A percentile compares a stretch with the other conserved stretches of the same genome.
Conservation (phyloP, 768 basidiomycete genomes). For the Kwoniella sp. region DNA sequence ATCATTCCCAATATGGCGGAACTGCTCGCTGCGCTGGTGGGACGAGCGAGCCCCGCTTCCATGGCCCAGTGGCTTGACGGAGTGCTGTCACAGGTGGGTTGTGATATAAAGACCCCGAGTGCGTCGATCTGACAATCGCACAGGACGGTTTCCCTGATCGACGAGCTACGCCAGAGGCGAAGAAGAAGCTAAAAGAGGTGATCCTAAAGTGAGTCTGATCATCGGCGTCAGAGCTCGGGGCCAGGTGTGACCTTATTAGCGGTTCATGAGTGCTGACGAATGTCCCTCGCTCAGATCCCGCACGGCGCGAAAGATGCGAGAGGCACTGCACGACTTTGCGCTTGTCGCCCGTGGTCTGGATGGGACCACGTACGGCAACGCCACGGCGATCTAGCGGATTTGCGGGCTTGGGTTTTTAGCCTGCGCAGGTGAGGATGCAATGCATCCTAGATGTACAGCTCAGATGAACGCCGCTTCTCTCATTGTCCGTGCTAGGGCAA, state of each 20-base stretch:
- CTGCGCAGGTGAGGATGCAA: background rate
- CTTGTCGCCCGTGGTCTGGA: constrained; percentile 78
- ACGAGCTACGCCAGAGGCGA: constrained; percentile 68
- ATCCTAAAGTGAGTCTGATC: constrained; percentile 41
- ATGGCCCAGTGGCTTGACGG: constrained; percentile 68
- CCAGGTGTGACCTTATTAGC: too few relatives aligned
- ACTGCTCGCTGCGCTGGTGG: constrained; percentile 64
- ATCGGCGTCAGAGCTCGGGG: too few relatives aligned
- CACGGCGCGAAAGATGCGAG: constrained; percentile 67
- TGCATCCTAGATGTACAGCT: background rate
- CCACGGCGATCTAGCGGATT: constrained; percentile 53
- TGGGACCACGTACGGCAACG: constrained; percentile 79
- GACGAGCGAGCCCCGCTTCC: constrained; percentile 56
- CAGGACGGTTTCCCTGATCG: constrained; percentile 71
- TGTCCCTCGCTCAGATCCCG: constrained; percentile 68
- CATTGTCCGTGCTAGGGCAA: constrained; percentile 17
- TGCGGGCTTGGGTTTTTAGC: background rate
- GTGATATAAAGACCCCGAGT: background rate
- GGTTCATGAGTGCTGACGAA: too few relatives aligned
- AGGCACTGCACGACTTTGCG: constrained; percentile 82
- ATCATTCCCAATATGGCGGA: constrained; percentile 79
- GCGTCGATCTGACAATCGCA: background rate
- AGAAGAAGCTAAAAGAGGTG: constrained; percentile 60
- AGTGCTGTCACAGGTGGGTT: constrained; percentile 56
- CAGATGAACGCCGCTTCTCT: constrained; percentile 26